Evolutionary conservation across 257 asterid species (phyloP).

Genomic region (Solanum virginianum): DNA sequence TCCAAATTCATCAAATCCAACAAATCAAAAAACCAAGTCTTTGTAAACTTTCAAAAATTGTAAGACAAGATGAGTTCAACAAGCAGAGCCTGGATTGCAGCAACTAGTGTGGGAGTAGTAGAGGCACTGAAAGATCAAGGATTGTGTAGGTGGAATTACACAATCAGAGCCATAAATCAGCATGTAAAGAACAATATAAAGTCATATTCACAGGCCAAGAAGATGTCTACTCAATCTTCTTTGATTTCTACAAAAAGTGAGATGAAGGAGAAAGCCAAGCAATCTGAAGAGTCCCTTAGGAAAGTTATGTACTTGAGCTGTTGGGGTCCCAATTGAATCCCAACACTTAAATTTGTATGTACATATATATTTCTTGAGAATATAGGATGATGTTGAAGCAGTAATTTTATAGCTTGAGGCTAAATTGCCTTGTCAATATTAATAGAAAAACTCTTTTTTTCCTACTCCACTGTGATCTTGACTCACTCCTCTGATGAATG

Average conservation of each 20-base stretch:
- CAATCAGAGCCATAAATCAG: not conserved
- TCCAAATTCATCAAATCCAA: not conserved
- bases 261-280: not conserved
- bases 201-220: slow-evolving; percentile 2
- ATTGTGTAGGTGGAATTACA: slow-evolving; percentile 9
- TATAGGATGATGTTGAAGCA: not conserved
- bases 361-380: not conserved
- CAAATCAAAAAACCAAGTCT: not conserved
- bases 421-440: not conserved
- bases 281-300: slow-evolving; percentile 17
- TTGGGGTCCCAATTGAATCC: slow-evolving; percentile 20
- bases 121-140: slow-evolving; percentile 21
- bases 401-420: not conserved
- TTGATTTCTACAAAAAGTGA: not conserved
- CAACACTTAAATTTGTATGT: not conserved
- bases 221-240: not conserved
- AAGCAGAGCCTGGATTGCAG: slow-evolving; percentile 15
- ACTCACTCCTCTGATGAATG: no score
- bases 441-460: not conserved
- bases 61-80: not conserved
- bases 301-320: slow-evolving; percentile 19
- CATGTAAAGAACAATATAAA: slow-evolving; percentile 1
- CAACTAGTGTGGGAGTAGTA: slow-evolving; percentile 3
- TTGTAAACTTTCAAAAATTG: not conserved
- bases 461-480: no score